phyloP scores from a whole-genome alignment of 179 eudicot species.

The Heliamphora ciliata region DNA sequence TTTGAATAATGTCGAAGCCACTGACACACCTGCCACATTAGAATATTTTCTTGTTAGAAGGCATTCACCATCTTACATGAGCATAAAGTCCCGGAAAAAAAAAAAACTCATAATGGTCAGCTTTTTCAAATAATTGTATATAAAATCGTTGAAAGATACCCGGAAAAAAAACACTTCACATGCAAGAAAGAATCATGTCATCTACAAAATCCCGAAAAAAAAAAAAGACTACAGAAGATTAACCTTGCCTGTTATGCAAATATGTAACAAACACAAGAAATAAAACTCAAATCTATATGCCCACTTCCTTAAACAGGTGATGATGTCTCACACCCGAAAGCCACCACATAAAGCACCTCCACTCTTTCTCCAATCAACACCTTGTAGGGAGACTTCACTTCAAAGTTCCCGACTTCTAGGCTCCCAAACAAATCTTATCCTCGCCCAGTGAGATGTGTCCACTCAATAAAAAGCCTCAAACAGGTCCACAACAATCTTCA shows the following conservation, averaged over 20 bases:
- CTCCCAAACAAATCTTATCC: neutral
- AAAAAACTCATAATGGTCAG: too few relatives aligned
- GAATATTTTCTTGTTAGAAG: conserved; percentile 7
- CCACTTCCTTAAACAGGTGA: neutral
- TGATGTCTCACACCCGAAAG: neutral
- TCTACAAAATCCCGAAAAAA: neutral
- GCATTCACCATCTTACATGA: conserved; percentile 1
- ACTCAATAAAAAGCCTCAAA: conserved; percentile 2
- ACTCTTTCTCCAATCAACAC: neutral
- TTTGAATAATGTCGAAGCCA: conserved; percentile 42
- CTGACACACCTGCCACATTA: conserved; percentile 53
- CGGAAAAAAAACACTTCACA: neutral
- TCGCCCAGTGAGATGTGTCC: too few relatives aligned
- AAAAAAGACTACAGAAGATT: neutral
- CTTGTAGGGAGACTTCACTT: neutral
- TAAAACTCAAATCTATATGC: neutral
- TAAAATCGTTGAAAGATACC: neutral
- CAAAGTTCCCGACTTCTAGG: neutral
- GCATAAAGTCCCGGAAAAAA: neutral
- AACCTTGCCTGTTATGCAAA: neutral
- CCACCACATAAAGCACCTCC: conserved; percentile 2
- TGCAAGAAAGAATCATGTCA: neutral
- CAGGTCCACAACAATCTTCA: neutral
- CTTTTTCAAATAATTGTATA: neutral
- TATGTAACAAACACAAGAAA: neutral